Evolutionary conservation across 179 eudicot genomes (phyloP).

Genomic region (Sideroxylon spinosum): DNA sequence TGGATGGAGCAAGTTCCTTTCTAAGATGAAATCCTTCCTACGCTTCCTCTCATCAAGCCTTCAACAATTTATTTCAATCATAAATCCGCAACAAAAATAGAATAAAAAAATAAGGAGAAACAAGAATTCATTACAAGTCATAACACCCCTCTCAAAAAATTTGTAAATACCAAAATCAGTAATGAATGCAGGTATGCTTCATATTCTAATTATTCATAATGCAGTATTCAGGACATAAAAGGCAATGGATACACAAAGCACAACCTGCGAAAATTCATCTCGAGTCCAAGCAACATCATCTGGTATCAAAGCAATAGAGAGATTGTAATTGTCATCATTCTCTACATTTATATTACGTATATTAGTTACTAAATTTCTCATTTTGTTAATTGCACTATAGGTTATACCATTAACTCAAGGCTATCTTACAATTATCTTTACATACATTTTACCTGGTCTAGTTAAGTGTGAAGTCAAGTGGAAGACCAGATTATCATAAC

Average conservation of each 20-base stretch:
- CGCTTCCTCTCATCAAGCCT: conserved; percentile 56
- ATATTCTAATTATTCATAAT: not conserved
- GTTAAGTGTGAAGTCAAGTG: conserved; percentile 1
- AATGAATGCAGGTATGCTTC: not conserved
- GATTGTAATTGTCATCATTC: not conserved
- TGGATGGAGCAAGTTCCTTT: conserved; percentile 51
- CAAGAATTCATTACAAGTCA: not conserved
- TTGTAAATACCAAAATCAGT: not conserved
- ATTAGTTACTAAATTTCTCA: not conserved
- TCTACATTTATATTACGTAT: not conserved
- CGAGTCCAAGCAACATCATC: conserved; percentile 5
- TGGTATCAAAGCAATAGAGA: not conserved
- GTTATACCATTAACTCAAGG: not conserved
- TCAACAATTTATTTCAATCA: conserved; percentile 6
- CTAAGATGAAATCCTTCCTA: conserved; percentile 52
- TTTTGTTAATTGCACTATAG: not conserved
- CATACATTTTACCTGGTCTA: not conserved
- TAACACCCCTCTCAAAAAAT: not conserved
- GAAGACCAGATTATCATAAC: not conserved
- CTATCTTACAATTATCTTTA: not conserved
- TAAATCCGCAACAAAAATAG: not conserved
- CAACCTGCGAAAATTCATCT: not conserved
- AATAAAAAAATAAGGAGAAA: not conserved
- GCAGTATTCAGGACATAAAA: not conserved
- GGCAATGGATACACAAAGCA: no score